Evolutionary conservation across 768 basidiomycete species (phyloP).

Genomic region (Lactarius pseudohatsudake): DNA sequence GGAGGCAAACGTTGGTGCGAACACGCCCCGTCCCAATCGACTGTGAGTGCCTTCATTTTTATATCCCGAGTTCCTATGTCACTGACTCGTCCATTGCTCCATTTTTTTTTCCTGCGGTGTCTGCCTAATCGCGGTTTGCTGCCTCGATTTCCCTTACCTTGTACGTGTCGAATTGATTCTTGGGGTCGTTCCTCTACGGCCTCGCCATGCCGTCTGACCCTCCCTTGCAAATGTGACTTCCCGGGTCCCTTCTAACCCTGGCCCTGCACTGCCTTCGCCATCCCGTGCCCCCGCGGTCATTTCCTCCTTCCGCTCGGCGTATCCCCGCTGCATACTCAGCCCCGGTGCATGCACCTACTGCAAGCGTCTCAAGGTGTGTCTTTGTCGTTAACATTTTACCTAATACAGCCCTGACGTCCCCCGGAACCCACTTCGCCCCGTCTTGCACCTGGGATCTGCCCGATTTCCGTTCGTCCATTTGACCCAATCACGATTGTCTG

Average conservation of each 20-base stretch:
- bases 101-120: neutral
- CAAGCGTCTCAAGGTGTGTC: slow-evolving; percentile 80
- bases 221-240: neutral
- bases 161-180: slow-evolving; percentile 8
- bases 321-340: slow-evolving; percentile 39
- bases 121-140: neutral
- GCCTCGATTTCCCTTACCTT: neutral
- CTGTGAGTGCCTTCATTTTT: slow-evolving; percentile 17
- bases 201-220: neutral
- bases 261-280: slow-evolving; percentile 14
- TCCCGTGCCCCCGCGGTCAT: slow-evolving; percentile 9
- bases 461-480: slow-evolving; percentile 5
- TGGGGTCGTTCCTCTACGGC: neutral
- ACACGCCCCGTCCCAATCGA: slow-evolving; percentile 15
- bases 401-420: slow-evolving; percentile 8
- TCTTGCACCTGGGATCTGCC: neutral
- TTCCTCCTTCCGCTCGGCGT: slow-evolving; percentile 7
- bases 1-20: neutral
- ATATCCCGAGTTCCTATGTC: neutral
- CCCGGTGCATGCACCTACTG: slow-evolving; percentile 84
- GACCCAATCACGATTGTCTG: slow-evolving; percentile 9
- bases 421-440: neutral
- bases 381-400: neutral
- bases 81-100: slow-evolving; percentile 10
- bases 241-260: slow-evolving; percentile 17